Percentiles rank a stretch among this genome's conserved stretches.
Conservation (phyloP, 2,329 filamentous ascomycete genomes). For the Fusarium nurragi region DNA sequence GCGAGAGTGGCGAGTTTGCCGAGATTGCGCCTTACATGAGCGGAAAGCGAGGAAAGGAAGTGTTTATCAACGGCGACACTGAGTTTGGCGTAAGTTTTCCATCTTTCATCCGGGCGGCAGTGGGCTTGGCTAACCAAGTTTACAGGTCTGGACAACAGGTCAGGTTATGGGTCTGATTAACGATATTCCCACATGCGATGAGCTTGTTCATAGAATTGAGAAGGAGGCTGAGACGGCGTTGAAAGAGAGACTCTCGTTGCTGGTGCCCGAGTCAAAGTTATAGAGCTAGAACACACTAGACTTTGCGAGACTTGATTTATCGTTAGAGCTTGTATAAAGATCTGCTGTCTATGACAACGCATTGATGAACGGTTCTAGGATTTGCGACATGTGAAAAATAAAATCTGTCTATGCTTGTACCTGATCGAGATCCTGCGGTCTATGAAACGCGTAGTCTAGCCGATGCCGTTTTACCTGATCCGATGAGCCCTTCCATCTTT, state of each 20-base stretch:
- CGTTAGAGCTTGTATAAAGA: conserved; percentile 12
- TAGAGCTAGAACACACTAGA: conserved; percentile 47
- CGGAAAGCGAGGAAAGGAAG: conserved; percentile 88
- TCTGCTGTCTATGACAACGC: not conserved
- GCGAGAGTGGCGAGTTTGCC: conserved; percentile 84
- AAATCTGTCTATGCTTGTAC: not conserved
- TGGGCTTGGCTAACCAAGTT: conserved; percentile 18
- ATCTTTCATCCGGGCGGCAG: not conserved
- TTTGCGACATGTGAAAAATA: not conserved
- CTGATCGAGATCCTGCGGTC: conserved; percentile 24
- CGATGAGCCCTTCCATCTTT: not conserved
- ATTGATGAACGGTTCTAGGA: conserved; percentile 10
- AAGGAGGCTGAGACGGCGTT: conserved; percentile 76
- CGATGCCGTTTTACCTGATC: conserved; percentile 30
- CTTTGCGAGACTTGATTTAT: conserved; percentile 4
- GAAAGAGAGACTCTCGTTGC: conserved; percentile 65
- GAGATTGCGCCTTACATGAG: conserved; percentile 89
- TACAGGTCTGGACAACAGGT: conserved; percentile 92
- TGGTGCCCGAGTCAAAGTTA: conserved; percentile 67
- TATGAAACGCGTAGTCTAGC: conserved; percentile 39
- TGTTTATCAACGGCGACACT: conserved; percentile 90
- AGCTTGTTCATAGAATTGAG: conserved; percentile 76
- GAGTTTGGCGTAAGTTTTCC: conserved; percentile 79
- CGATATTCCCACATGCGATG: conserved; percentile 80
- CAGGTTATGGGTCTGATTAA: conserved; percentile 92